phyloP scores from a whole-genome alignment of 352 stramenopile species.

The Saprolegnia diclina region DNA sequence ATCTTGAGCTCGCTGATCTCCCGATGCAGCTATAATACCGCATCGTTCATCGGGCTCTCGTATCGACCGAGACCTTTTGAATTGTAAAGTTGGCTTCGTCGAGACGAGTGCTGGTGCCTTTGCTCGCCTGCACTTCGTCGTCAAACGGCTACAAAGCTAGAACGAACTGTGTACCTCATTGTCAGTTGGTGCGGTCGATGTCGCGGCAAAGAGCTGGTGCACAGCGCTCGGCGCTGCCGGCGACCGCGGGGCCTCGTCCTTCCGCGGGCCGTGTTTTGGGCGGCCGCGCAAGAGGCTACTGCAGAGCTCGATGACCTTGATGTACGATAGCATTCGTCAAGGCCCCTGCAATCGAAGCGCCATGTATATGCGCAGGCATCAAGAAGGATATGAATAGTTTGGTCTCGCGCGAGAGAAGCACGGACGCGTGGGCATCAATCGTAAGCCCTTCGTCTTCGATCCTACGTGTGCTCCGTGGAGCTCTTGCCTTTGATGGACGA shows the following conservation, averaged over 20 bases:
- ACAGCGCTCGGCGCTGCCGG: not conserved
- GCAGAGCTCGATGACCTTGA: conserved; percentile 50
- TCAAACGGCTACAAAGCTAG: not conserved
- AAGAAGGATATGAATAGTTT: conserved; percentile 62
- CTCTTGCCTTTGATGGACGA: no score
- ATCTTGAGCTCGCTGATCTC: conserved; percentile 58
- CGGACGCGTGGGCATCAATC: not conserved
- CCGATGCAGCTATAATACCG: conserved; percentile 45
- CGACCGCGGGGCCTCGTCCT: not conserved
- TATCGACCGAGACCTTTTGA: conserved; percentile 38
- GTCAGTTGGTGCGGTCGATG: not conserved
- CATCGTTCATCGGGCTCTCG: not conserved
- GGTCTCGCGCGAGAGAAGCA: conserved; percentile 61
- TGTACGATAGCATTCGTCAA: conserved; percentile 34
- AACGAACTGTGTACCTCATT: not conserved
- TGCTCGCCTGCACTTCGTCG: conserved; percentile 3
- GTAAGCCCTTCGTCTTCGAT: conserved; percentile 18
- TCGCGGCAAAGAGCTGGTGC: not conserved
- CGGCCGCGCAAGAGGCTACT: conserved; percentile 13
- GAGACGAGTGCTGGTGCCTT: conserved; percentile 12
- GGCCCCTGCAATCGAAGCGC: not conserved
- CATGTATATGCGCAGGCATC: not conserved
- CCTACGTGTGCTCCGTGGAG: no score
- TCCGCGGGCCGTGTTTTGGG: not conserved
- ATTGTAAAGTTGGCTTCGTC: conserved; percentile 62